Conservation (phyloP, 768 basidiomycete species). For the Vararia minispora region DNA sequence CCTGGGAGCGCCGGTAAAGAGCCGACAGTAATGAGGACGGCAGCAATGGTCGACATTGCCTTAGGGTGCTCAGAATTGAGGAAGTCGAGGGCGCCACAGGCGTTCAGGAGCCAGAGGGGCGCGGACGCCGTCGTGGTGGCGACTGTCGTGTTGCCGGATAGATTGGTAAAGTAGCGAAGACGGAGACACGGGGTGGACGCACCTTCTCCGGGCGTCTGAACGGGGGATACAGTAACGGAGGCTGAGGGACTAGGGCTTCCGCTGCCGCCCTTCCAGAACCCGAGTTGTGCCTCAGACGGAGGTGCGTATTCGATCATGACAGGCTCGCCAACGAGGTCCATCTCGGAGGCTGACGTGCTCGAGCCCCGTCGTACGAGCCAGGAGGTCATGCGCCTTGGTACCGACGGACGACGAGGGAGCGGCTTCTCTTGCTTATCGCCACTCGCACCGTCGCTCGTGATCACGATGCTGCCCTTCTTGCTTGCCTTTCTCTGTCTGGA, state of each 20-base stretch:
- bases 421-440: slow-evolving; percentile 4
- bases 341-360: not conserved
- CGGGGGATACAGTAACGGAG: slow-evolving; percentile 1
- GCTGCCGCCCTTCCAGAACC: slow-evolving; percentile 8
- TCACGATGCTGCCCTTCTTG: slow-evolving; percentile 9
- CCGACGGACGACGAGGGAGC: not conserved
- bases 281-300: too few relatives aligned
- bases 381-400: not conserved
- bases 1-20: slow-evolving; percentile 64
- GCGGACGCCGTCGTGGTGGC: slow-evolving; percentile 43
- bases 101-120: slow-evolving; percentile 69
- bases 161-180: not conserved
- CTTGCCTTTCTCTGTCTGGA: slow-evolving; percentile 2
- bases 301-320: too few relatives aligned
- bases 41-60: slow-evolving; percentile 61
- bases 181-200: not conserved
- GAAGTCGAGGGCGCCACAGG: slow-evolving; percentile 63
- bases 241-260: slow-evolving; percentile 2
- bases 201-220: slow-evolving; percentile 12
- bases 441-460: slow-evolving; percentile 1
- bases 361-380: not conserved
- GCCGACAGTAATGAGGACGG: slow-evolving; percentile 70
- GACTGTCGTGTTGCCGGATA: slow-evolving; percentile 13
- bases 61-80: slow-evolving; percentile 69
- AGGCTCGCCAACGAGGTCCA: not conserved